Percentiles rank a stretch among this genome's conserved stretches.
Evolutionary conservation across 2,329 filamentous ascomycete genomes (phyloP).

Genomic region (Coniella lustricola): DNA sequence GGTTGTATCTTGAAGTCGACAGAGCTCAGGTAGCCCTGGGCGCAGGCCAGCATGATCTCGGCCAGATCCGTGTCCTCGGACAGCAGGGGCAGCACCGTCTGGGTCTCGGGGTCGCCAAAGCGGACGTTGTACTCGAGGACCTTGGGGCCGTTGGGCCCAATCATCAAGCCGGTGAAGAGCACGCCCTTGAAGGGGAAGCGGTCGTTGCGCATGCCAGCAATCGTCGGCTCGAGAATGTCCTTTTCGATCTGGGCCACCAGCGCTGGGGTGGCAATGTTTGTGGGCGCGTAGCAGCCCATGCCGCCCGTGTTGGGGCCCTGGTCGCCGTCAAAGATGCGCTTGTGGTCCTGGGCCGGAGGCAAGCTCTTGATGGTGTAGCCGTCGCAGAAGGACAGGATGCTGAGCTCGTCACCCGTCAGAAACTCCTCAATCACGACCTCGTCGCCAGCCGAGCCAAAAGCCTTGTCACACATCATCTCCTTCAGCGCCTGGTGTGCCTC

Average conservation of each 20-base stretch:
- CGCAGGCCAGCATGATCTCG: slow-evolving; percentile 80
- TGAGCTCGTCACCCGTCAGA: slow-evolving; percentile 84
- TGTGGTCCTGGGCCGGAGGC: slow-evolving; percentile 93
- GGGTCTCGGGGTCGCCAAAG: slow-evolving; percentile 87
- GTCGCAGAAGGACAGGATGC: slow-evolving; percentile 85
- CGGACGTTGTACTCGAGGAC: slow-evolving; percentile 90
- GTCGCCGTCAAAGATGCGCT: slow-evolving; percentile 87
- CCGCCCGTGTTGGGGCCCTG: slow-evolving; percentile 90
- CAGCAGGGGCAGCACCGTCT: slow-evolving; percentile 75
- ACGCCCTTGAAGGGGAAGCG: slow-evolving; percentile 66
- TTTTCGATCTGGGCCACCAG: slow-evolving; percentile 72
- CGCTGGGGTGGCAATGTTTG: slow-evolving; percentile 66
- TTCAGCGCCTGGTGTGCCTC: slow-evolving; percentile 77
- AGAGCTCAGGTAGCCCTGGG: slow-evolving; percentile 64
- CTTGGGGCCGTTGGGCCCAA: slow-evolving; percentile 73
- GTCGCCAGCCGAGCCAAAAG: slow-evolving; percentile 79
- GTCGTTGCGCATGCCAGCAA: slow-evolving; percentile 81
- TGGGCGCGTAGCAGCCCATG: slow-evolving; percentile 97
- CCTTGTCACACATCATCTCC: slow-evolving; percentile 82
- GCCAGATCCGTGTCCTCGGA: slow-evolving; percentile 75
- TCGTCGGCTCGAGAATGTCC: slow-evolving; percentile 80
- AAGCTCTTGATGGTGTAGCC: slow-evolving; percentile 77
- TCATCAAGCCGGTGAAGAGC: slow-evolving; percentile 89
- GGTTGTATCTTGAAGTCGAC: slow-evolving; percentile 60
- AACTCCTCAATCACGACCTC: slow-evolving; percentile 96